phyloP scores from a whole-genome alignment of 2,329 filamentous ascomycete genomes.

The Exophiala xenobiotica region DNA sequence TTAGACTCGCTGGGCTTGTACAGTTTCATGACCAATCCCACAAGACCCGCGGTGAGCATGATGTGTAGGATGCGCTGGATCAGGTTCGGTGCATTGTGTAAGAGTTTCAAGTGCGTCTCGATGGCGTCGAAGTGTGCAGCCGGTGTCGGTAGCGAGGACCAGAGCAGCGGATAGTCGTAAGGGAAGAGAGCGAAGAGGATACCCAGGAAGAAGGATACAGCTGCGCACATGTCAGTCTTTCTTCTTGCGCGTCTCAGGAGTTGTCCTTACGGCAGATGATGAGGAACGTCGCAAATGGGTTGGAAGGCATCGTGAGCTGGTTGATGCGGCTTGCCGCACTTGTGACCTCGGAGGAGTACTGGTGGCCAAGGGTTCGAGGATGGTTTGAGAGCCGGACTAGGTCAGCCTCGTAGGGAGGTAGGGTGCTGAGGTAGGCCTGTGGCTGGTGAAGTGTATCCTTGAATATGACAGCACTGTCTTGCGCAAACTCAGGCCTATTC shows the following conservation, averaged over 20 bases:
- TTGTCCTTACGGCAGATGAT: constrained; percentile 51
- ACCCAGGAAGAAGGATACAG: constrained; percentile 95
- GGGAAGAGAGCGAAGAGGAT: constrained; percentile 96
- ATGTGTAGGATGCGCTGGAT: constrained; percentile 94
- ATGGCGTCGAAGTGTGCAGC: constrained; percentile 76
- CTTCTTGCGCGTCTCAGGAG: constrained; percentile 1
- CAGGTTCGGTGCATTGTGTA: constrained; percentile 86
- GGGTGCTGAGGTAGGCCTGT: no score
- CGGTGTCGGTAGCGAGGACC: constrained; percentile 44
- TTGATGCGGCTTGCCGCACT: no score
- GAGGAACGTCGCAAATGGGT: constrained; percentile 87
- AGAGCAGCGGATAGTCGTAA: constrained; percentile 64
- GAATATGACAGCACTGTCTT: no score
- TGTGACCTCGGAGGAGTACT: no score
- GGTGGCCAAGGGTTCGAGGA: no score
- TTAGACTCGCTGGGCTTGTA: constrained; percentile 93
- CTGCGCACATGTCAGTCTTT: constrained; percentile 43
- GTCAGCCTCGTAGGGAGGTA: no score
- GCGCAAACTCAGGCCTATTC: no score
- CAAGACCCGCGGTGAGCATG: constrained; percentile 80
- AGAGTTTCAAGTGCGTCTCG: constrained; percentile 84
- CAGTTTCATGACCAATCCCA: constrained; percentile 89
- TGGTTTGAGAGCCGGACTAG: no score
- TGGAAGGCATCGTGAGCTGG: constrained; percentile 26
- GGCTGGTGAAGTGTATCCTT: no score